Conservation (phyloP, 1,284 basidiomycete genomes). For the Cutaneotrichosporon cyanovorans region DNA sequence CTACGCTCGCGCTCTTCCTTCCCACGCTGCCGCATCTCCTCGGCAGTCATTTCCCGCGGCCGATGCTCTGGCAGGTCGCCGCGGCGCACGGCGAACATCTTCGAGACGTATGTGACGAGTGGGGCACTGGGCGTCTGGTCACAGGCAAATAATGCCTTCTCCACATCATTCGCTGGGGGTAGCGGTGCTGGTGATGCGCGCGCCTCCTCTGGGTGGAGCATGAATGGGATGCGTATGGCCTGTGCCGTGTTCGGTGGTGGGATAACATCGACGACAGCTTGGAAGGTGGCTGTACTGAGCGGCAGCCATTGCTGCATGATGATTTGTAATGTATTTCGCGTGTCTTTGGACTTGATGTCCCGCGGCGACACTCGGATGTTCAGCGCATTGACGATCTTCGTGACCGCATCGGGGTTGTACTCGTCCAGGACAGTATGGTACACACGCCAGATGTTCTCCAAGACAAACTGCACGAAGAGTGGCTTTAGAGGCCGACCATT, state of each 20-base stretch:
- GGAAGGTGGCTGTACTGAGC: slow-evolving; percentile 85
- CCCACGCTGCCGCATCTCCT: slow-evolving; percentile 73
- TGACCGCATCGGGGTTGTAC: slow-evolving; percentile 75
- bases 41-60: slow-evolving; percentile 67
- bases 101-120: slow-evolving; percentile 86
- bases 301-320: slow-evolving; percentile 97
- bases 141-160: slow-evolving; percentile 71
- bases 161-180: slow-evolving; percentile 67
- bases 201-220: slow-evolving; percentile 74
- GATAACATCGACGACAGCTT: slow-evolving; percentile 83
- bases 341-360: slow-evolving; percentile 87
- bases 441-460: slow-evolving; percentile 96
- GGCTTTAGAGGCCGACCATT: slow-evolving; percentile 78
- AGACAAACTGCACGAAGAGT: slow-evolving; percentile 94
- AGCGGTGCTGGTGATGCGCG: slow-evolving; percentile 29
- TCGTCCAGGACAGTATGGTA: slow-evolving; percentile 81
- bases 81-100: slow-evolving; percentile 87
- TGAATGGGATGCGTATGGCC: slow-evolving; percentile 74
- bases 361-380: slow-evolving; percentile 77
- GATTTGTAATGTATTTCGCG: slow-evolving; percentile 68
- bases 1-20: slow-evolving; percentile 57
- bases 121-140: slow-evolving; percentile 55
- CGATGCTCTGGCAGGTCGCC: slow-evolving; percentile 81
- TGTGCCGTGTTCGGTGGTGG: slow-evolving; percentile 82
- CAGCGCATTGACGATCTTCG: slow-evolving; percentile 80